Evolutionary conservation across 2,329 filamentous ascomycete genomes (phyloP).

Genomic region (Aureobasidium sp.): DNA sequence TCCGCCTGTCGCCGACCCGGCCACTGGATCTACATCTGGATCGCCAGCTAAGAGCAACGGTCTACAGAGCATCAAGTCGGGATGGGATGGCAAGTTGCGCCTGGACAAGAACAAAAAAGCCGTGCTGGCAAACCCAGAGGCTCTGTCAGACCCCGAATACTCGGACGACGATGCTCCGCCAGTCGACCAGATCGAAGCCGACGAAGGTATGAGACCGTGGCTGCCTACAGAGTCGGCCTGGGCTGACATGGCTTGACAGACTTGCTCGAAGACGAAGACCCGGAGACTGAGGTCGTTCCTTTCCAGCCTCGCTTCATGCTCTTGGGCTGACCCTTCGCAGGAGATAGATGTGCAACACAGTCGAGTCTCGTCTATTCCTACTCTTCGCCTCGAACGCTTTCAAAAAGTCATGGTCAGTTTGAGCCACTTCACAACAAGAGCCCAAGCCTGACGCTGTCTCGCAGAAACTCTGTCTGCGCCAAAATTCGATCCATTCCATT

Average conservation of each 20-base stretch:
- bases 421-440: neutral
- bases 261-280: constrained; percentile 52
- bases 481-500: constrained; percentile 80
- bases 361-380: constrained; percentile 69
- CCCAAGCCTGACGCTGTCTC: neutral
- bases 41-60: neutral
- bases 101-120: constrained; percentile 65
- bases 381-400: constrained; percentile 79
- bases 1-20: neutral
- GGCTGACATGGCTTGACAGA: constrained; percentile 37
- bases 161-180: constrained; percentile 63
- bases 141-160: constrained; percentile 76
- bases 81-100: constrained; percentile 79
- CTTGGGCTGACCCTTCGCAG: constrained; percentile 31
- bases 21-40: neutral
- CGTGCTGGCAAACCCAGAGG: constrained; percentile 69
- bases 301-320: constrained; percentile 43
- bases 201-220: constrained; percentile 58
- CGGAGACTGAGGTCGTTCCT: constrained; percentile 43
- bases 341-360: constrained; percentile 90
- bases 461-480: constrained; percentile 75
- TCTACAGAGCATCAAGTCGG: constrained; percentile 31
- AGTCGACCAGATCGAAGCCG: constrained; percentile 69
- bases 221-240: neutral
- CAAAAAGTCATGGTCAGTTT: constrained; percentile 38